Evolutionary conservation across 352 stramenopile genomes (phyloP).

Genomic region (Globisporangium sylvaticum): DNA sequence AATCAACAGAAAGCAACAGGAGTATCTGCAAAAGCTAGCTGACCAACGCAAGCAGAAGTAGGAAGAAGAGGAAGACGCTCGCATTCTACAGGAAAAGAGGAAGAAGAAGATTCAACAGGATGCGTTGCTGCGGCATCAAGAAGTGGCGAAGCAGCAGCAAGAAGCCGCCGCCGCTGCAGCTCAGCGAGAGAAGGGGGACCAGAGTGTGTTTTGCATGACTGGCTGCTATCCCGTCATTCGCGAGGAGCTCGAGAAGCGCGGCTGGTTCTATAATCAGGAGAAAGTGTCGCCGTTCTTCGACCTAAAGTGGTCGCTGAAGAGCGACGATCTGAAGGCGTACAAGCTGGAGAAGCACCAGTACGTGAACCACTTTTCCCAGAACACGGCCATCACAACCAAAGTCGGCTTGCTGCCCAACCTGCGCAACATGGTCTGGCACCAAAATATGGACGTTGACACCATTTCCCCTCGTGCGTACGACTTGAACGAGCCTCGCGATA

Average conservation of each 20-base stretch:
- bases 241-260: constrained; percentile 82
- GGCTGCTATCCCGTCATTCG: constrained; percentile 91
- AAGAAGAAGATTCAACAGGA: constrained; percentile 50
- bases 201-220: constrained; percentile 90
- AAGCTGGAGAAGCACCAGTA: constrained; percentile 85
- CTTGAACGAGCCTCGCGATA: constrained; percentile 76
- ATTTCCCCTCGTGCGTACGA: constrained; percentile 91
- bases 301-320: constrained; percentile 91
- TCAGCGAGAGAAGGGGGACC: constrained; percentile 37
- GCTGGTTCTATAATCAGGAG: constrained; percentile 88
- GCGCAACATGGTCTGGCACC: constrained; percentile 73
- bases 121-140: constrained; percentile 49
- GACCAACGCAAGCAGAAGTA: constrained; percentile 66
- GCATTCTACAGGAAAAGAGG: constrained; percentile 47
- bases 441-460: constrained; percentile 68
- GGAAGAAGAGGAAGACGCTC: constrained; percentile 66
- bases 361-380: constrained; percentile 91
- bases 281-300: constrained; percentile 86
- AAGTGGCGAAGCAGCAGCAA: constrained; percentile 41
- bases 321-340: constrained; percentile 70
- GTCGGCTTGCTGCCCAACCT: constrained; percentile 87
- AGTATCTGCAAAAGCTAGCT: constrained; percentile 54
- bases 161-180: constrained; percentile 31
- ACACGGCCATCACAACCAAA: constrained; percentile 91
- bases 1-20: constrained; percentile 60